Evolutionary conservation across 257 asterid species (phyloP).

Genomic region (Nicotiana benthamiana): DNA sequence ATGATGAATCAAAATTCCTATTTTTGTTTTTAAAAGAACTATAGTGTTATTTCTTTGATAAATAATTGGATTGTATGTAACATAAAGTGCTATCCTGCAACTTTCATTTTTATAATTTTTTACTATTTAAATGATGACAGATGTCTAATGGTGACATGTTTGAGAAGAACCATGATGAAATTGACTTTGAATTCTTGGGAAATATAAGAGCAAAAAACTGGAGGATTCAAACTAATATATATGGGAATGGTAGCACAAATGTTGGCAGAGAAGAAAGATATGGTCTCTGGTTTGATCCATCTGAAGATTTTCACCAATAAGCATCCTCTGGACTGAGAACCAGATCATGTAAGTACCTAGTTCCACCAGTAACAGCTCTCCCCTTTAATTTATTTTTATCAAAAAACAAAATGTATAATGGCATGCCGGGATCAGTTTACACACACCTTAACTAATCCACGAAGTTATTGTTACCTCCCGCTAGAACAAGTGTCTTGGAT

Average conservation of each 20-base stretch:
- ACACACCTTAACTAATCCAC: neutral
- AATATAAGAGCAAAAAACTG: constrained; percentile 76
- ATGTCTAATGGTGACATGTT: constrained; percentile 70
- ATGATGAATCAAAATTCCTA: no score
- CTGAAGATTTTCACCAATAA: constrained; percentile 74
- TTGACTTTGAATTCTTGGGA: constrained; percentile 86
- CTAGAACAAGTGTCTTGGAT: neutral
- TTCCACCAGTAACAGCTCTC: neutral
- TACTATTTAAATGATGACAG: constrained; percentile 21
- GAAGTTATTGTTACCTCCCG: neutral
- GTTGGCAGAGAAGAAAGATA: constrained; percentile 83
- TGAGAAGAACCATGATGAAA: constrained; percentile 80
- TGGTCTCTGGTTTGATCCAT: constrained; percentile 82
- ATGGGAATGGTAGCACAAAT: constrained; percentile 83
- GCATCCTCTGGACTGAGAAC: constrained; percentile 57
- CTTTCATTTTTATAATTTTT: neutral
- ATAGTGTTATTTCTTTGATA: neutral
- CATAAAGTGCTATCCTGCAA: neutral
- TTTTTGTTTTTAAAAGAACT: neutral
- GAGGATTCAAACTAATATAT: constrained; percentile 80
- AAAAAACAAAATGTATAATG: neutral
- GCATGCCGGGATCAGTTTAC: neutral
- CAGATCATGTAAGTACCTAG: constrained; percentile 48
- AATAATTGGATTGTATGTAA: neutral
- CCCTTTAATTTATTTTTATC: no score